Evolutionary conservation across 2,329 filamentous ascomycete species (phyloP).

Genomic region (Rutstroemia sp.): DNA sequence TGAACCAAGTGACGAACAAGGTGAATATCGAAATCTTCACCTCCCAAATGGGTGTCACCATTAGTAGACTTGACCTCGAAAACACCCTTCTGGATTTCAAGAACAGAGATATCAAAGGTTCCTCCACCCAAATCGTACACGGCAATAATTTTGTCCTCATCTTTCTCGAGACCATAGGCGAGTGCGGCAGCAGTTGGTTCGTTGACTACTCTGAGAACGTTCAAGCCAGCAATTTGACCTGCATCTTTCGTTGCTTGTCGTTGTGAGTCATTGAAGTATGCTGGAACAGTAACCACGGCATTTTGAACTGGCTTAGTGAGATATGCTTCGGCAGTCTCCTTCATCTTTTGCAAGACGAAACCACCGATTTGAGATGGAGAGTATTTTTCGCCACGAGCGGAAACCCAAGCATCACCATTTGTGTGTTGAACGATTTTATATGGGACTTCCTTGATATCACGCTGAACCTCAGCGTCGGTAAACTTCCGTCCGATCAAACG

Average conservation of each 20-base stretch:
- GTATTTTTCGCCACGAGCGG: slow-evolving; percentile 90
- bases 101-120: slow-evolving; percentile 97
- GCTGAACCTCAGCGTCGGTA: slow-evolving; percentile 86
- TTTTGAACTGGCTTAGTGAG: slow-evolving; percentile 88
- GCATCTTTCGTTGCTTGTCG: slow-evolving; percentile 98
- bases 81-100: slow-evolving; percentile 95
- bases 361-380: slow-evolving; percentile 97
- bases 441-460: slow-evolving; percentile 93
- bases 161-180: slow-evolving; percentile 94
- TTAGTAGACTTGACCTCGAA: slow-evolving; percentile 99
- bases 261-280: slow-evolving; percentile 98
- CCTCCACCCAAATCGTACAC: slow-evolving; percentile 98
- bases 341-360: slow-evolving; percentile 97
- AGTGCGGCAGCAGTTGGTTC: slow-evolving; percentile 94
- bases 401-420: slow-evolving; percentile 95
- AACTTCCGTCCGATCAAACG: slow-evolving; percentile 98
- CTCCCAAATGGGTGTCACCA: slow-evolving; percentile 96
- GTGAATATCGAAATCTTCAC: slow-evolving; percentile 95
- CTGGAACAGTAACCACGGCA: slow-evolving; percentile 91
- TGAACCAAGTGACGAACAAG: slow-evolving; percentile 89
- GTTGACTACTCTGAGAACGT: slow-evolving; percentile 96
- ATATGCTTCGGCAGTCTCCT: slow-evolving; percentile 94
- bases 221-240: slow-evolving; percentile 90
- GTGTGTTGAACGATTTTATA: slow-evolving; percentile 98
- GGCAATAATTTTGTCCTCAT: slow-evolving; percentile 79